phyloP scores from a whole-genome alignment of 164 flowering plant genomes.

The Annona cherimola region DNA sequence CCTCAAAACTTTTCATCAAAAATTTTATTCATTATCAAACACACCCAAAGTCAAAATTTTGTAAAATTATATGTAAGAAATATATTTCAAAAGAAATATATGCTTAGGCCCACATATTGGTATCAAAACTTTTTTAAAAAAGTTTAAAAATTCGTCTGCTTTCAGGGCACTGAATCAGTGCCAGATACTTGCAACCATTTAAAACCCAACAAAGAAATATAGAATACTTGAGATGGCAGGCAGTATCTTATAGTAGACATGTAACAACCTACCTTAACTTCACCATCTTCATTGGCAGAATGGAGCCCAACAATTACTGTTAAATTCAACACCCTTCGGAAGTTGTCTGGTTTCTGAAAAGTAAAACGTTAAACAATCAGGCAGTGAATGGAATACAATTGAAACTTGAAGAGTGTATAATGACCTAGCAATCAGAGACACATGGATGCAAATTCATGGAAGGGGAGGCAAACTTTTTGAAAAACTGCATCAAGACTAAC shows the following conservation, averaged over 20 bases:
- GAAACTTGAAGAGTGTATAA: slow-evolving; percentile 1
- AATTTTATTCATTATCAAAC: no score
- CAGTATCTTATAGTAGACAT: neutral
- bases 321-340: slow-evolving; percentile 43
- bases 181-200: no score
- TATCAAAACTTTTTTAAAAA: no score
- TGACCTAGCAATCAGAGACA: neutral
- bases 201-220: neutral
- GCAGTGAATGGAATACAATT: neutral
- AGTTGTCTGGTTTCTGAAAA: slow-evolving; percentile 49
- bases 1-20: no score
- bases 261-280: slow-evolving; percentile 30
- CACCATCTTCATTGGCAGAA: slow-evolving; percentile 27
- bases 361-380: slow-evolving; percentile 4
- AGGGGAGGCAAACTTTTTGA: neutral
- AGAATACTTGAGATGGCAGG: neutral
- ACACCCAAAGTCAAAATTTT: no score
- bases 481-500: neutral
- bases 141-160: no score
- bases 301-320: slow-evolving; percentile 32
- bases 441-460: neutral
- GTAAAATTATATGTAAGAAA: no score
- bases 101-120: no score
- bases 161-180: no score
- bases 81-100: no score